These are phyloP conservation scores for Pseudoneurospora amorphoporcata DNA, from an alignment of 495 filamentous ascomycete genomes.

Conservation along the genomic window DNA sequence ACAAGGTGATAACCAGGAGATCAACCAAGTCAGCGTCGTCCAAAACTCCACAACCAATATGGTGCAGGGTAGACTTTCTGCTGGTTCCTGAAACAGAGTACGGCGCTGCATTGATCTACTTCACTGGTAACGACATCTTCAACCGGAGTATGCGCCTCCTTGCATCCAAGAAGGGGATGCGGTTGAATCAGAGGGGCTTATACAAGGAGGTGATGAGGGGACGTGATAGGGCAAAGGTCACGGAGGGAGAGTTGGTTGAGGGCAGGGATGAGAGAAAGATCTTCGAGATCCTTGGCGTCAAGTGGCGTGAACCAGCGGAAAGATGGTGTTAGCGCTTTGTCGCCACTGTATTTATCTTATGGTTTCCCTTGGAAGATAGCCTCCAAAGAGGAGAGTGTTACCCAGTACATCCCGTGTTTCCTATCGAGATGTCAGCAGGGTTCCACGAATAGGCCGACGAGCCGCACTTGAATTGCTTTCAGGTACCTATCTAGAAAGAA, in stretches of 20 bases:
- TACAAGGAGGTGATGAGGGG: constrained; percentile 65
- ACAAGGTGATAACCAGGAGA: constrained; percentile 2
- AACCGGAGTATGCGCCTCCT: constrained; percentile 80
- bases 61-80: constrained; percentile 81
- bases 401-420: neutral
- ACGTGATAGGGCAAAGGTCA: constrained; percentile 49
- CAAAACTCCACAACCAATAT: constrained; percentile 28
- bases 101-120: constrained; percentile 88
- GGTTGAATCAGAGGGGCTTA: constrained; percentile 76
- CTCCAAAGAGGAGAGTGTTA: neutral
- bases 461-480: neutral
- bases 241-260: constrained; percentile 64
- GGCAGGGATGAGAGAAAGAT: constrained; percentile 71
- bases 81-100: constrained; percentile 73
- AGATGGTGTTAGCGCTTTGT: constrained; percentile 47
- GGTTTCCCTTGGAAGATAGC: neutral
- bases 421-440: neutral
- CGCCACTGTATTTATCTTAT: neutral
- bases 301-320: constrained; percentile 76
- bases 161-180: constrained; percentile 74
- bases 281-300: constrained; percentile 76
- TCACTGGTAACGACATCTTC: constrained; percentile 95
- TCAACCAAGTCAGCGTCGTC: neutral
- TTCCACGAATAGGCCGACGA: neutral
- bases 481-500: neutral